These are phyloP conservation scores for Phytopythium vexans DNA, from an alignment of 352 stramenopile genomes.

Conservation along the genomic window DNA sequence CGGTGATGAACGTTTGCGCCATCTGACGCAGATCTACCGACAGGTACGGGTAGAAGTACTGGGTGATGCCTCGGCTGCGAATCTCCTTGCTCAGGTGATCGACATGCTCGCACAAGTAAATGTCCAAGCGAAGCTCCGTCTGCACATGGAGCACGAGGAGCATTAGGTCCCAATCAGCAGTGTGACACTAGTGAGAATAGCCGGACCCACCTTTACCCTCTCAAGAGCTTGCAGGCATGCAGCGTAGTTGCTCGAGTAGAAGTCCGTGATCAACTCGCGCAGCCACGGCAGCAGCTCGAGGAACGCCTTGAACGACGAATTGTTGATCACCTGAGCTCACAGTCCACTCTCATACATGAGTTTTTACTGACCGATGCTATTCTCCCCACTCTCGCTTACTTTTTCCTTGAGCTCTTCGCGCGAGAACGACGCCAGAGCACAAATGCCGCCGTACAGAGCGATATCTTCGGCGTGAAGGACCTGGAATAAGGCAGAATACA, in stretches of 20 bases:
- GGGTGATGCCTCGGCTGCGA: conserved; percentile 78
- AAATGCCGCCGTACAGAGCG: conserved; percentile 84
- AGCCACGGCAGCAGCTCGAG: conserved; percentile 84
- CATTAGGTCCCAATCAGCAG: not conserved
- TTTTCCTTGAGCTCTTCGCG: conserved; percentile 78
- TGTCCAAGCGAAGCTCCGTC: conserved; percentile 71
- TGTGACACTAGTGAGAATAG: not conserved
- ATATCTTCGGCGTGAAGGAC: conserved; percentile 84
- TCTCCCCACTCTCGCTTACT: conserved; percentile 12
- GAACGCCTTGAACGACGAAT: conserved; percentile 85
- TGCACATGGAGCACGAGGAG: conserved; percentile 11
- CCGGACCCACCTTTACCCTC: conserved; percentile 54
- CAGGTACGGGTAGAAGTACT: conserved; percentile 88
- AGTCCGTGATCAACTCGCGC: conserved; percentile 86
- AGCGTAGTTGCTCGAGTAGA: conserved; percentile 87
- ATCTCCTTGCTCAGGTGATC: conserved; percentile 78
- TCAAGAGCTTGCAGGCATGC: conserved; percentile 74
- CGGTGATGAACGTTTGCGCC: conserved; percentile 81
- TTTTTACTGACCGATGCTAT: not conserved
- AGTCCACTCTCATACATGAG: not conserved
- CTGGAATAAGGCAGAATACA: conserved; percentile 2
- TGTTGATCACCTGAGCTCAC: conserved; percentile 69
- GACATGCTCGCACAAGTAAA: conserved; percentile 78
- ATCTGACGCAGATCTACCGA: conserved; percentile 86
- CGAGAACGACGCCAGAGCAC: conserved; percentile 80